Evolutionary conservation across 2,329 filamentous ascomycete species (phyloP).

Genomic region (Diplodia intermedia): DNA sequence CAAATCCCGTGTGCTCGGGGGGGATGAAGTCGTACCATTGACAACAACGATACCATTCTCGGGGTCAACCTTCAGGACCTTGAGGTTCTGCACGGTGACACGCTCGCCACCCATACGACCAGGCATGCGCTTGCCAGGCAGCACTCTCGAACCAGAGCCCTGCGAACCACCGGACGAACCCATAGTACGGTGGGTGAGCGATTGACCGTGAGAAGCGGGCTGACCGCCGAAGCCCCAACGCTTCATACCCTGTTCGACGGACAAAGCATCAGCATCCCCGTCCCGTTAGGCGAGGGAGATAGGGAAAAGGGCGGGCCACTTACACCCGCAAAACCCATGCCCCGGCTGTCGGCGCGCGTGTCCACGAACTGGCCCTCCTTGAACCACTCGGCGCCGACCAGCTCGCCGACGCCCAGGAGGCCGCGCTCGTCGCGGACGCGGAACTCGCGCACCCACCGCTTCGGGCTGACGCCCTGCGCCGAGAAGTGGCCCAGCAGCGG

Average conservation of each 20-base stretch:
- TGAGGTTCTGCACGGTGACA: slow-evolving; percentile 89
- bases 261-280: not conserved
- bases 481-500: slow-evolving; percentile 90
- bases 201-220: slow-evolving; percentile 92
- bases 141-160: slow-evolving; percentile 87
- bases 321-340: slow-evolving; percentile 89
- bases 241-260: slow-evolving; percentile 77
- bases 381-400: slow-evolving; percentile 89
- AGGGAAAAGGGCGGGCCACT: slow-evolving; percentile 38
- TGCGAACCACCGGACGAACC: slow-evolving; percentile 90
- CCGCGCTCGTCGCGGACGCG: slow-evolving; percentile 76
- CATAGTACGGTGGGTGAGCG: slow-evolving; percentile 89
- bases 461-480: slow-evolving; percentile 79
- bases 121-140: slow-evolving; percentile 97
- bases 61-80: slow-evolving; percentile 85
- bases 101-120: slow-evolving; percentile 91
- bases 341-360: slow-evolving; percentile 76
- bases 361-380: slow-evolving; percentile 89
- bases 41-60: slow-evolving; percentile 88
- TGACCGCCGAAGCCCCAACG: slow-evolving; percentile 88
- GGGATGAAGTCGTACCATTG: slow-evolving; percentile 64
- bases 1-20: not conserved
- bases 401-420: slow-evolving; percentile 75
- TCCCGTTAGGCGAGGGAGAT: not conserved
- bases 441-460: slow-evolving; percentile 86